A percentile compares a stretch with the other conserved stretches of the same genome.
Evolutionary conservation across 2,329 filamentous ascomycete species (phyloP).

Genomic region (Aspergillus floridensis): DNA sequence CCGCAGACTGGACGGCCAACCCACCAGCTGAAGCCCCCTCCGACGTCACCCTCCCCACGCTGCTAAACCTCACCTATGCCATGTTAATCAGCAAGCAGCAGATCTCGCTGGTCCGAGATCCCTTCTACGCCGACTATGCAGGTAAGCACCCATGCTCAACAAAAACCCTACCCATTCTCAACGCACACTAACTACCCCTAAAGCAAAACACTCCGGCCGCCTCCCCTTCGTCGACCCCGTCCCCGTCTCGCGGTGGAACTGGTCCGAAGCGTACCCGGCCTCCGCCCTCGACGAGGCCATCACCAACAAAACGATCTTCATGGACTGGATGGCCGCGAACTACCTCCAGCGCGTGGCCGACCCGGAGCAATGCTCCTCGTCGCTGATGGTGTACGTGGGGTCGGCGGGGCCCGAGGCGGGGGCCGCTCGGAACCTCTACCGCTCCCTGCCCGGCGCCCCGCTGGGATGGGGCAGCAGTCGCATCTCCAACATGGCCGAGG

Average conservation of each 20-base stretch:
- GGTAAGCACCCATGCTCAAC: constrained; percentile 9
- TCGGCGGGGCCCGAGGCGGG: constrained; percentile 36
- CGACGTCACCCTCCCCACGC: constrained; percentile 29
- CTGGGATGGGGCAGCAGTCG: constrained; percentile 46
- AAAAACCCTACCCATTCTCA: not conserved
- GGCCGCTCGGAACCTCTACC: constrained; percentile 47
- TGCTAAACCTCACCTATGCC: constrained; percentile 23
- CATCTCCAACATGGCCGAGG: constrained; percentile 31
- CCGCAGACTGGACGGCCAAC: constrained; percentile 14
- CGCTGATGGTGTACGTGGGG: constrained; percentile 50
- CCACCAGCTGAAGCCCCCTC: constrained; percentile 32
- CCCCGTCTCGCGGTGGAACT: constrained; percentile 50
- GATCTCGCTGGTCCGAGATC: constrained; percentile 45
- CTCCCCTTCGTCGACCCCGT: constrained; percentile 51
- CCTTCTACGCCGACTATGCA: constrained; percentile 52
- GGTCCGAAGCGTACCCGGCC: constrained; percentile 42
- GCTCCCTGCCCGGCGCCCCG: constrained; percentile 44
- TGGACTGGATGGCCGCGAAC: constrained; percentile 36
- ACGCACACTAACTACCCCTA: not conserved
- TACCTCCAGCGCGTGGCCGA: constrained; percentile 18
- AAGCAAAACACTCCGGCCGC: constrained; percentile 42
- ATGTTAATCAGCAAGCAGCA: constrained; percentile 40
- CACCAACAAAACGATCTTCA: constrained; percentile 51
- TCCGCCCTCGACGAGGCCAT: constrained; percentile 45
- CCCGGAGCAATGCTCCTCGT: constrained; percentile 3